Evolutionary conservation across 139 green algal genomes (phyloP), one percentile per base, ranked within the genome.

Genomic region (Gonium pectorale): DNA sequence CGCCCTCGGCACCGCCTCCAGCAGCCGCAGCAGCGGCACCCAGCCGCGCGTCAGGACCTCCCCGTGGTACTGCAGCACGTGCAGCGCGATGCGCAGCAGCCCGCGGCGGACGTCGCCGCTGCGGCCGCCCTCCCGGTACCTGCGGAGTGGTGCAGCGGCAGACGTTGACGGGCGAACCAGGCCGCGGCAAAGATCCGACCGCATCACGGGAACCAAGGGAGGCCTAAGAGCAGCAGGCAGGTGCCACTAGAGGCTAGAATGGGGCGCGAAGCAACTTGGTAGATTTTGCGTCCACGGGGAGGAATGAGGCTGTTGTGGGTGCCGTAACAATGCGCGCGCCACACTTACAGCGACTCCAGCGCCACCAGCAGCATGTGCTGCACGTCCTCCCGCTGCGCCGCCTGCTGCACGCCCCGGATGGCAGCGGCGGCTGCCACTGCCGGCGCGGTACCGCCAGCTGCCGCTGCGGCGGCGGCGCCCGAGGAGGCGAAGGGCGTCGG

Each of bases 301-400:
- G n/a, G n/a, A 56, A 56, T 15, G 49, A 19, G 49, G 49, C 49
- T 26, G 49, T 56, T 19, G 19, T 26, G 49, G 19, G 19, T 19
- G 17, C 49, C 17, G 17, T 15, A 15, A 26, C 49, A 19, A 37
- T 89, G 90, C 69, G 94, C n/a, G n/a, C n/a, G n/a, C n/a, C n/a
- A n/a, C n/a, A n/a, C n/a, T n/a, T n/a, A 96, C 80, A 97, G 71
- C 9, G 89, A 89, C 72, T 95, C 92, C 41, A 97, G 86, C 0
- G 94, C 91, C 43, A 95, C 90, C 44, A 97, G 80, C 54, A 97
- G 83, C 94, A 97, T 97, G 84, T 95, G 90, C 88, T 97, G 93
- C 33, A 96, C 81, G 35, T 89, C 94, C 33, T 68, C 33, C 31
- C 35, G 62, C 49, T 63, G 59, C 1, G 69, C 85, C 29, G 60